Evolutionary conservation across 1,284 basidiomycete species (phyloP).

Genomic region (Sphaerobolus stellatus): DNA sequence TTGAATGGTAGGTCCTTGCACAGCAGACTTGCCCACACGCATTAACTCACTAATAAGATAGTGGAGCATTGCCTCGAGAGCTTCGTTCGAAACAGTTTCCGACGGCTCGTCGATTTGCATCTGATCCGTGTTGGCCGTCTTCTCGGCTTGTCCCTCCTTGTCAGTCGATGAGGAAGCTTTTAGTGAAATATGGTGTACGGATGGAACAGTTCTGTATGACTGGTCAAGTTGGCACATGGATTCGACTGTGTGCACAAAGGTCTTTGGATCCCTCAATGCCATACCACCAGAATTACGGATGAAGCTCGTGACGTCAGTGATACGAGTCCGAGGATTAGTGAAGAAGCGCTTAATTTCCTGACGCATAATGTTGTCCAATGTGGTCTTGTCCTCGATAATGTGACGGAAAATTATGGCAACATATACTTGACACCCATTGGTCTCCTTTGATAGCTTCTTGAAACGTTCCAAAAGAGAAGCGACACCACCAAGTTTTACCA

Average conservation of each 20-base stretch:
- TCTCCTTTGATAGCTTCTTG: constrained; percentile 48
- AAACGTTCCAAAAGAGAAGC: constrained; percentile 65
- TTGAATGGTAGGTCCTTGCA: not conserved
- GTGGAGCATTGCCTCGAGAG: constrained; percentile 67
- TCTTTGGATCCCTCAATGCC: constrained; percentile 76
- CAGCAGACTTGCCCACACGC: constrained; percentile 49
- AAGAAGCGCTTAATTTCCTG: constrained; percentile 82
- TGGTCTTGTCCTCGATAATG: constrained; percentile 75
- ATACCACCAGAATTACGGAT: constrained; percentile 78
- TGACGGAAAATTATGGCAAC: constrained; percentile 89
- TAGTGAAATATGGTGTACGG: constrained; percentile 64
- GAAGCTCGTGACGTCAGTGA: constrained; percentile 72
- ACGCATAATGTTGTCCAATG: constrained; percentile 73
- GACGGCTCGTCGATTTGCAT: constrained; percentile 70
- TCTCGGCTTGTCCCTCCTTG: constrained; percentile 23
- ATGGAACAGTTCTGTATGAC: constrained; percentile 48
- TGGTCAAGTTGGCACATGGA: constrained; percentile 71
- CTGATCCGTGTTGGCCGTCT: constrained; percentile 31
- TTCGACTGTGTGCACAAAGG: constrained; percentile 76
- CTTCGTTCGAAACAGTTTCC: constrained; percentile 38
- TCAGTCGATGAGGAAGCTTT: constrained; percentile 38
- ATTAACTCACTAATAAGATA: constrained; percentile 74
- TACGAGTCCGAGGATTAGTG: constrained; percentile 64
- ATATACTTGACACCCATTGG: constrained; percentile 73
- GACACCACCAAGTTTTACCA: constrained; percentile 67